A percentile compares a stretch with the other conserved stretches of the same genome.
These are phyloP conservation scores for Stropharia rugosoannulata DNA, from an alignment of 768 basidiomycete species.

Conservation along the genomic window DNA sequence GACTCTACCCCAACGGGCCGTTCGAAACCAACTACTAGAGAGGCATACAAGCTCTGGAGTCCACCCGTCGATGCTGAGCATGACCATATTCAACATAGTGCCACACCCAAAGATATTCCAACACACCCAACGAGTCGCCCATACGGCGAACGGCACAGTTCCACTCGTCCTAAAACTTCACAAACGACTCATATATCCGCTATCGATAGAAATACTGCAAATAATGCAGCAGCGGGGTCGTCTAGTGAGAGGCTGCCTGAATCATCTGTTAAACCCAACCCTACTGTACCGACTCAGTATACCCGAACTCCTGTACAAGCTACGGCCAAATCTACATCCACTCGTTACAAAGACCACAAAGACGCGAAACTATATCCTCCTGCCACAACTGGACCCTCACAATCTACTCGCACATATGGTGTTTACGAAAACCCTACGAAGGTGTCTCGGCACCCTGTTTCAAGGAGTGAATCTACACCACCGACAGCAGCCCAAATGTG, in stretches of 20 bases:
- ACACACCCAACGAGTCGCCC: slow-evolving; percentile 19
- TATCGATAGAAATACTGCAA: slow-evolving; percentile 12
- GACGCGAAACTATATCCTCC: slow-evolving; percentile 16
- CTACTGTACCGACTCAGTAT: slow-evolving; percentile 10
- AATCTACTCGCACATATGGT: slow-evolving; percentile 9
- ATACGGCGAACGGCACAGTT: slow-evolving; percentile 27
- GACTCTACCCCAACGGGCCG: slow-evolving; percentile 40
- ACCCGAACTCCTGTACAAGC: slow-evolving; percentile 9
- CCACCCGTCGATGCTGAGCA: slow-evolving; percentile 26
- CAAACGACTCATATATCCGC: slow-evolving; percentile 8
- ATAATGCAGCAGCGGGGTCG: slow-evolving; percentile 8
- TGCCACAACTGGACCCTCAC: slow-evolving; percentile 10
- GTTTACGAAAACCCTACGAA: slow-evolving; percentile 13
- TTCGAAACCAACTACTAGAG: slow-evolving; percentile 37
- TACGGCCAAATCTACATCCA: slow-evolving; percentile 15
- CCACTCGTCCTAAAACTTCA: slow-evolving; percentile 24
- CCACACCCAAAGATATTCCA: slow-evolving; percentile 20
- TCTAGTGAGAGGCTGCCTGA: slow-evolving; percentile 14
- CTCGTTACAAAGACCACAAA: slow-evolving; percentile 13
- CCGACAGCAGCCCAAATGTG: slow-evolving; percentile 20
- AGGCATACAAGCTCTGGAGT: slow-evolving; percentile 37
- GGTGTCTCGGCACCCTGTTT: slow-evolving; percentile 8
- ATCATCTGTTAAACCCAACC: slow-evolving; percentile 12
- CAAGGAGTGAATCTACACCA: slow-evolving; percentile 12
- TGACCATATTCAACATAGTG: slow-evolving; percentile 23